Conservation (phyloP, 1,139 yeast genomes). For the Blastobotrys elegans region DNA sequence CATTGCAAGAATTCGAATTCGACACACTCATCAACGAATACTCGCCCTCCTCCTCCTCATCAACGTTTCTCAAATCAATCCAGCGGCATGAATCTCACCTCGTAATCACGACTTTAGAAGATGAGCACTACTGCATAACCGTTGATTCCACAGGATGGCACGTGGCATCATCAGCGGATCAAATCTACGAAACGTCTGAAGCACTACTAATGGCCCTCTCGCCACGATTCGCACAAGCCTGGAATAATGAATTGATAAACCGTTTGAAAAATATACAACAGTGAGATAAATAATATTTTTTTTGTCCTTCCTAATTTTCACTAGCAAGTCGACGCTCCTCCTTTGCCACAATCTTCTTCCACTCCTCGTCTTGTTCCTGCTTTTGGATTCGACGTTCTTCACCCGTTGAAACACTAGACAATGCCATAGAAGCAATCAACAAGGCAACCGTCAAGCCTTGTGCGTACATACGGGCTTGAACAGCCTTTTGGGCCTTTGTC, state of each 20-base stretch:
- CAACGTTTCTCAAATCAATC: neutral
- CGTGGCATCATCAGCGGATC: slow-evolving; percentile 2
- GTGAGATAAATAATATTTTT: neutral
- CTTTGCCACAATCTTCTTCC: slow-evolving; percentile 29
- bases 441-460: slow-evolving; percentile 56
- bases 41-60: no score
- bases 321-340: slow-evolving; percentile 29
- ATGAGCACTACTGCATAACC: neutral
- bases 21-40: slow-evolving; percentile 5
- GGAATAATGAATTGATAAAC: slow-evolving; percentile 27
- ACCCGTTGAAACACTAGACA: slow-evolving; percentile 24
- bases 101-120: slow-evolving; percentile 3
- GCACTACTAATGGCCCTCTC: slow-evolving; percentile 42
- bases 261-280: neutral
- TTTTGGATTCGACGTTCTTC: slow-evolving; percentile 36
- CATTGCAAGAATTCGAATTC: neutral
- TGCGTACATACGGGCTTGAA: slow-evolving; percentile 92
- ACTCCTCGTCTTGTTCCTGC: slow-evolving; percentile 35
- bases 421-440: slow-evolving; percentile 33
- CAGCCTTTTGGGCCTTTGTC: slow-evolving; percentile 79
- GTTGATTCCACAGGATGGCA: slow-evolving; percentile 9
- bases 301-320: no score
- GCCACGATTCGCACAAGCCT: slow-evolving; percentile 33
- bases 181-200: slow-evolving; percentile 44
- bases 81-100: neutral